Evolutionary conservation across 1,284 basidiomycete genomes (phyloP).

Genomic region (Hortiboletus rubellus): DNA sequence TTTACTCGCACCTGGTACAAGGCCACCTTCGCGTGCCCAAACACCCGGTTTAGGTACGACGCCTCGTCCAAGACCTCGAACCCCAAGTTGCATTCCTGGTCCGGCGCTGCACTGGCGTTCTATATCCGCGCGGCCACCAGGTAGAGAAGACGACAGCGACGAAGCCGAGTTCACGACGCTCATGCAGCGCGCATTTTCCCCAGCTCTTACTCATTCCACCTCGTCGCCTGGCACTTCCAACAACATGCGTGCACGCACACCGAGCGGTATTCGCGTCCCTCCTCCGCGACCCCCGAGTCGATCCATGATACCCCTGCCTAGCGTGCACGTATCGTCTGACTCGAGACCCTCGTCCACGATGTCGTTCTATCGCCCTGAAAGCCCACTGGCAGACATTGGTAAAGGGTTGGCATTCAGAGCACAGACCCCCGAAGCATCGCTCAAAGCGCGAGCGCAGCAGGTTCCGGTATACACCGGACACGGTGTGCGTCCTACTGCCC

Average conservation of each 20-base stretch:
- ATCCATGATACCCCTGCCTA: constrained; percentile 79
- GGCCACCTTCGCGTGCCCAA: constrained; percentile 39
- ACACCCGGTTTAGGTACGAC: constrained; percentile 43
- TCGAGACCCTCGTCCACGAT: constrained; percentile 70
- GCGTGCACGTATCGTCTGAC: constrained; percentile 64
- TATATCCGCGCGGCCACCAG: constrained; percentile 48
- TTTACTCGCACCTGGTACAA: constrained; percentile 45
- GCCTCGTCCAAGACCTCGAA: constrained; percentile 66
- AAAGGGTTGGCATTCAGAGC: constrained; percentile 42
- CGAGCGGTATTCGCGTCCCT: constrained; percentile 42
- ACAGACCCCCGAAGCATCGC: constrained; percentile 66
- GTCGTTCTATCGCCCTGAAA: constrained; percentile 64
- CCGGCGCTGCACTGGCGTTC: constrained; percentile 53
- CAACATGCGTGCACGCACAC: constrained; percentile 39
- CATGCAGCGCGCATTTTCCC: constrained; percentile 65
- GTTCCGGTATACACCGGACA: constrained; percentile 52
- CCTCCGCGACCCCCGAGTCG: constrained; percentile 75
- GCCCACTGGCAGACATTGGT: constrained; percentile 50
- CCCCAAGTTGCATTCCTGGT: constrained; percentile 72
- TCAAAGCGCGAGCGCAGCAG: constrained; percentile 57
- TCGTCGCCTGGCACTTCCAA: constrained; percentile 39
- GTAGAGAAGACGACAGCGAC: constrained; percentile 54
- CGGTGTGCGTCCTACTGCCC: constrained; percentile 41
- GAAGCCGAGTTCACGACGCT: constrained; percentile 44
- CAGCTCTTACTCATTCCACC: constrained; percentile 45